Evolutionary conservation across 768 basidiomycete species (phyloP), one percentile per base, ranked within the genome.

Genomic region (Fistulinella prunicolor): DNA sequence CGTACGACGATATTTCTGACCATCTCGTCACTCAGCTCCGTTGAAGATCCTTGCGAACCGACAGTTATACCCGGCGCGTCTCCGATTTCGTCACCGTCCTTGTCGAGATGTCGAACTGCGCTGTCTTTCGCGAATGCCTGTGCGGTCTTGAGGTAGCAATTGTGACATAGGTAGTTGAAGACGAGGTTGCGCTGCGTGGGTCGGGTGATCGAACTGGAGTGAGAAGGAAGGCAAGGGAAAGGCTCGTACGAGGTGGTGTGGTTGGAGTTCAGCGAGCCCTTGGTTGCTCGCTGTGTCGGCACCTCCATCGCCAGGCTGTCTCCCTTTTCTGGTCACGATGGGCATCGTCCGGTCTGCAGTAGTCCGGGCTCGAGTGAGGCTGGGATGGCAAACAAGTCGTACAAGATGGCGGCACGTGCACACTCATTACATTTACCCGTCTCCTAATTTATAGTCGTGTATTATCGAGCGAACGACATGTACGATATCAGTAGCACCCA

Each of bases 101-200:
- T 76, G 56, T 88, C 83, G 20, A 85, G 72, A 38, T 82, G 80
- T 44, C 75, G 75, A 17, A 83, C 72, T 8, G 79, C 71, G 49
- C 80, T 84, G 43, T 88, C 85, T 35, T 73, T 70, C 7, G 76
- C 73, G 53, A 93, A 89, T 0, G 82, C 83, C 28, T 74, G 72
- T 3, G 87, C 86, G 0, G 90, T 89, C 32, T 70, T 69, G n/a
- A 80, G 78, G 64, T 83, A 88, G 49, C 84, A 85, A 34, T 80
- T 76, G 57, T 91, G 86, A 46, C 79, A 80, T 1, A 93, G 77
- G 60, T 90, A 92, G 57, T 88, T 83, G 30, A 92, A 71, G 14
- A 92, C 83, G 38, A 92, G 68, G 16, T 76, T 64, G 37, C 82
- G 80, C 87, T 89, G 59, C 10, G 48, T 12, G 50, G 32, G 5